A percentile compares a stretch with the other conserved stretches of the same genome.
These are phyloP conservation scores for Phytopythium sindhum DNA, from an alignment of 352 stramenopile genomes.

Conservation along the genomic window DNA sequence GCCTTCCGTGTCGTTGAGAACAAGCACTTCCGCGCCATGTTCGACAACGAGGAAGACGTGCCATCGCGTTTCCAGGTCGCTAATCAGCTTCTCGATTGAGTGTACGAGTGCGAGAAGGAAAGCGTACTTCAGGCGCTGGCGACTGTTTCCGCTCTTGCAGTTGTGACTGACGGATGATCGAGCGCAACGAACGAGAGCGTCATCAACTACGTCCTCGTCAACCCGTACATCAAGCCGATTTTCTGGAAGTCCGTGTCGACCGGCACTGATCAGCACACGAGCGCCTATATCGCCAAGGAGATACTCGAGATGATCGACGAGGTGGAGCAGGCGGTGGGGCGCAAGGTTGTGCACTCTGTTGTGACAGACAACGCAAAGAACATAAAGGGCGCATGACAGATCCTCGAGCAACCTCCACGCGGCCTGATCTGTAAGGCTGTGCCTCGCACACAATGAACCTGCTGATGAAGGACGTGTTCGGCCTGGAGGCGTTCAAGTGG, in stretches of 20 bases:
- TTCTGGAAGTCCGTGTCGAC: conserved; percentile 12
- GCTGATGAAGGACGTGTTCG: conserved; percentile 18
- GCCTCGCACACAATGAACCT: conserved; percentile 11
- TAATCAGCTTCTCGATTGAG: not conserved
- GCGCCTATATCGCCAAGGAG: not conserved
- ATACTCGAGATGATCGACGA: conserved; percentile 11
- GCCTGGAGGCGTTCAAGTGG: conserved; percentile 3
- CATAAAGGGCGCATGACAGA: conserved; percentile 9
- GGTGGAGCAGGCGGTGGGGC: not conserved
- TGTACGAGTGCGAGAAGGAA: not conserved
- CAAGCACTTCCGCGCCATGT: conserved; percentile 7
- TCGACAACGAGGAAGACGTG: not conserved
- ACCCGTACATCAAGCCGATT: not conserved
- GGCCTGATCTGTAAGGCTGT: conserved; percentile 13
- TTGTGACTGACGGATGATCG: conserved; percentile 13
- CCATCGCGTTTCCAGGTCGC: not conserved
- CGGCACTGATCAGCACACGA: not conserved
- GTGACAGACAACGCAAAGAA: conserved; percentile 16
- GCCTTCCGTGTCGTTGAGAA: conserved; percentile 10
- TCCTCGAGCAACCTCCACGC: not conserved
- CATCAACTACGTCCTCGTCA: conserved; percentile 14
- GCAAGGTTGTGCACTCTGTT: conserved; percentile 2
- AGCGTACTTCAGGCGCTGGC: not conserved
- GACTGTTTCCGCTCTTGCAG: not conserved
- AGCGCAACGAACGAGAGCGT: conserved; percentile 10